Base-by-base conservation (phyloP, 2,329 filamentous ascomycete species). In the Thyridium curvatum region DNA sequence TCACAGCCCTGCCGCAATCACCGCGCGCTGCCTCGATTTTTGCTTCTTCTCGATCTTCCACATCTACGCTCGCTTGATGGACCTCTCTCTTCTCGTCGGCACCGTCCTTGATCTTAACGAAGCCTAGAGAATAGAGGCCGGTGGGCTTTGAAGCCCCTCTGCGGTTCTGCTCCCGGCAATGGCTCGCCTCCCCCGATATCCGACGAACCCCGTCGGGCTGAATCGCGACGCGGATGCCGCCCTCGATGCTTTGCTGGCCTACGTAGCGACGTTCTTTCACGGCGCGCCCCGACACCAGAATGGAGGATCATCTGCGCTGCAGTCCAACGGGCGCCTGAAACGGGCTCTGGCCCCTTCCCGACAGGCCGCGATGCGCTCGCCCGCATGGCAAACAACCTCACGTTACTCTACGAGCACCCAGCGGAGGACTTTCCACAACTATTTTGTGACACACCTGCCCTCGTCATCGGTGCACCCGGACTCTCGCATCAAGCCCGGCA, bases 381-480 rank as follows among this genome's bases (percentile, higher is more conserved):
- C 36, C 35, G 15, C 31, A 32, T 30, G 28, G 31, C 14, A 32
- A 36, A 10, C 38, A 37, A 10, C 30, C 21, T 42, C 40, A 37
- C 29, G 35, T 30, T 38, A 37, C 14, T 30, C 13, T 37, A 35
- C 12, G 28, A 37, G 21, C 30, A 12, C 17, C 53, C 51, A 41
- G 29, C 66, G 64, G 38, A 74, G 77, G 35, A 60, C 63, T 46
- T 97, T 97, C 61, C 89, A 96, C 67, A 89, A 94, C 52, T 97
- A 98, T 69, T 98, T 98, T 61, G 87, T 97, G 43, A 95, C 93
- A 8, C 88, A 96, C 60, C 76, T 98, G 2, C 91, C 93, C 4
- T 94, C 89, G 14, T 94, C 89, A 12, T 96, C 90, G 4, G 74
- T 95, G 33, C 86, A 96, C 52, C 91, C 93, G 8, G 91, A 97